Conservation (phyloP, 129 eudicot species). For the Helianthus tuberosus region DNA sequence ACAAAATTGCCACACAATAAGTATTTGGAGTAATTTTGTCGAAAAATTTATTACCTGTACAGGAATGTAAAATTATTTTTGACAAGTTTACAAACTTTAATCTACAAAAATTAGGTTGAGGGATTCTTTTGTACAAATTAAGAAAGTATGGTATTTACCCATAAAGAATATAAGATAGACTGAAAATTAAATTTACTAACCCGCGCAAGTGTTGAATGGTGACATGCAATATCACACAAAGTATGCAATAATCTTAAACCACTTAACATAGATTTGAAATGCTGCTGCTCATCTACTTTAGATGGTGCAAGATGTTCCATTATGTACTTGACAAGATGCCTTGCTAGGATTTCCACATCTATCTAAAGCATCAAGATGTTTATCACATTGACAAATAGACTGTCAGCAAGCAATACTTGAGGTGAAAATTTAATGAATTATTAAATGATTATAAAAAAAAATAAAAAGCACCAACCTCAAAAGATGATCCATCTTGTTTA, state of each 20-base stretch:
- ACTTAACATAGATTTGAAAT: conserved; percentile 50
- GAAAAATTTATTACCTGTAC: no score
- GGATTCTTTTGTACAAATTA: no score
- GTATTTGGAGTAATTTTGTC: no score
- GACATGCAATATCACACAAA: conserved; percentile 59
- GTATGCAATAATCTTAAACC: conserved; percentile 65
- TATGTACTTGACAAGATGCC: conserved; percentile 61
- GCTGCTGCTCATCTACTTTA: conserved; percentile 40
- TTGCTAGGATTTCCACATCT: conserved; percentile 54
- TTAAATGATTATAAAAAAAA: not conserved
- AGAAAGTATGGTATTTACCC: no score
- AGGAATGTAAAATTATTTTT: no score
- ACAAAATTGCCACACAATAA: no score
- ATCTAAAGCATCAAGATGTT: conserved; percentile 48
- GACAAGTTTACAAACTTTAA: no score
- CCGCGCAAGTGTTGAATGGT: conserved; percentile 58
- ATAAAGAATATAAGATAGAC: not conserved
- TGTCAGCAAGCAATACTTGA: conserved; percentile 8
- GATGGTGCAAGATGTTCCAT: conserved; percentile 43
- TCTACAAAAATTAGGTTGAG: no score
- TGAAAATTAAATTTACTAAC: conserved; percentile 32
- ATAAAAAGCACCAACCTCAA: conserved; percentile 47
- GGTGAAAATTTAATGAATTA: not conserved
- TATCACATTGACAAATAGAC: not conserved
- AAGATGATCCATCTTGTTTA: conserved; percentile 47